Evolutionary conservation across 2,329 filamentous ascomycete species (phyloP), one percentile per base, ranked within the genome.

Genomic region (Ophiostoma triangulosporum): DNA sequence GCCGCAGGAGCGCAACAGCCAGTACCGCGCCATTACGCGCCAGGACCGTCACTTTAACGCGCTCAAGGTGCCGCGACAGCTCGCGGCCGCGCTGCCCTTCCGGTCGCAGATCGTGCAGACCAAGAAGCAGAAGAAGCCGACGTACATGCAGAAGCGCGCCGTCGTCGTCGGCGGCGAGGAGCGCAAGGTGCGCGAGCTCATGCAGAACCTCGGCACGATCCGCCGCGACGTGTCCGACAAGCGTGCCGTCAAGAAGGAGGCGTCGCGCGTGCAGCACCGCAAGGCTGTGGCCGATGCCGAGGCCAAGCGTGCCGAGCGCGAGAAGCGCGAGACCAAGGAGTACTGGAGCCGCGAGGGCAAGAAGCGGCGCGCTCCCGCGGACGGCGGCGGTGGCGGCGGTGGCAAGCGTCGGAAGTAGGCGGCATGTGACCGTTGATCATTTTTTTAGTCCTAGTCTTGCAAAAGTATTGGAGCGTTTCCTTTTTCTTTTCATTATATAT

Each of bases 101-200:
- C 91, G 90, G 66, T 90, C 86, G 12, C 93, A 98, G 67, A 90
- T 95, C 63, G 78, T 84, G 22, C 73, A 81, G 65, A 91, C 86
- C 72, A 85, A 84, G 69, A 81, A 85, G 57, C 88, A 90, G 71
- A 82, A 80, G 66, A 83, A 82, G 62, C 70, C 83, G 64, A 95
- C 90, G 22, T 98, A 98, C 68, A 76, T 95, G 75, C 88, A 95
- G 73, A 96, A 96, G 73, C 86, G 93, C 9, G 93, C 91, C 14
- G 88, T 97, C n/a, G 81, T 95, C 31, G 80, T 95, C 24, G 70
- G 88, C 15, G 83, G 83, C 26, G 91, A 97, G 68, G 93, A 98
- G 76, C 88, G 85, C 75, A 85, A 84, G 67, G 89, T 89, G 4
- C 76, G 93, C 31, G 83, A 89, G 61, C 73, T 98, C 59, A 84